Evolutionary conservation across 179 eudicot species (phyloP).

Genomic region (Spergularia azorica): DNA sequence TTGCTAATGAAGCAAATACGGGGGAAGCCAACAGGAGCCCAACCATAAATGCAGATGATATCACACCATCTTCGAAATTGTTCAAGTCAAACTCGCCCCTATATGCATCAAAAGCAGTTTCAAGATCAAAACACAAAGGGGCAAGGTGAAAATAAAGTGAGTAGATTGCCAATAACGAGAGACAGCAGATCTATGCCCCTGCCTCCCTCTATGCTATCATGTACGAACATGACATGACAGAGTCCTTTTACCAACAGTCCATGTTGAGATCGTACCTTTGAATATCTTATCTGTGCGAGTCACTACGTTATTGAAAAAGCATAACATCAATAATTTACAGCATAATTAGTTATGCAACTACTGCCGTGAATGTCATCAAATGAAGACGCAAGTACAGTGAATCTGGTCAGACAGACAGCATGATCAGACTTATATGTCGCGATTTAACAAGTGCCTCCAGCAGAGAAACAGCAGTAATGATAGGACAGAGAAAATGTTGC

Average conservation of each 20-base stretch:
- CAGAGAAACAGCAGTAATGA: neutral
- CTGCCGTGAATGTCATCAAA: neutral
- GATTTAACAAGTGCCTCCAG: neutral
- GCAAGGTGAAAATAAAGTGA: conserved; percentile 1
- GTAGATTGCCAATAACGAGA: neutral
- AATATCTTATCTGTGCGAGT: too few relatives aligned
- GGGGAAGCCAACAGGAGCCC: conserved; percentile 96
- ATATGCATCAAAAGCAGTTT: conserved; percentile 17
- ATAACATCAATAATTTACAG: neutral
- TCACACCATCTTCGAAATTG: conserved; percentile 90
- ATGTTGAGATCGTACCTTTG: too few relatives aligned
- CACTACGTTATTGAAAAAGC: too few relatives aligned
- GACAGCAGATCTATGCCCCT: neutral
- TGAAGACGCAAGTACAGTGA: too few relatives aligned
- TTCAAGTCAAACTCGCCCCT: conserved; percentile 82
- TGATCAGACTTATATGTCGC: neutral
- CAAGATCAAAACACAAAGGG: neutral
- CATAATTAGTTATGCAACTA: too few relatives aligned
- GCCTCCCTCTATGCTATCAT: neutral
- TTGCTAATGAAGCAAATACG: conserved; percentile 81
- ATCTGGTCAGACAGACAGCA: too few relatives aligned
- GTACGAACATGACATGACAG: neutral
- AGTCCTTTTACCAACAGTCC: too few relatives aligned
- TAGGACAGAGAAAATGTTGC: neutral
- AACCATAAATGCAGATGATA: conserved; percentile 99